Evolutionary conservation across 108 stramenopile species (phyloP), one percentile per base, ranked within the genome.

Genomic region (Discostella pseudostelligera): DNA sequence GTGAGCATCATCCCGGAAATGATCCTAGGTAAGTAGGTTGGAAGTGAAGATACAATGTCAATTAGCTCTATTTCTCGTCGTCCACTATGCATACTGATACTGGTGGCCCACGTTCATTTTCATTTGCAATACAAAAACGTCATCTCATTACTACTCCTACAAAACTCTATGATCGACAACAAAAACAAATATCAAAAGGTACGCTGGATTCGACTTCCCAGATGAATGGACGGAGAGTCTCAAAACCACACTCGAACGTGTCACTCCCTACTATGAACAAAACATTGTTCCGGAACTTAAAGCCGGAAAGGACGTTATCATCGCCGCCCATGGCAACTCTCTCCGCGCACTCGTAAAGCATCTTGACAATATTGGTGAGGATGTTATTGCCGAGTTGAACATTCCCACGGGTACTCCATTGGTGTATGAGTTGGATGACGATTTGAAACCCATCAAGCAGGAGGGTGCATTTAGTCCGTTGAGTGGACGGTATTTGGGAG

Each of bases 311-410:
- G 89, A 77, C 25, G 76, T 99, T 9, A 65, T 99, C 8, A 97
- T 99, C 78, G 98, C 96, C 22, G 98, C 98, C 11, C 99, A 99
- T 67, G 99, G 98, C 46, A 99, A 99, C 82, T 93, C 95, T 13
- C 83, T 99, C 26, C 93, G 99, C 11, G 98, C 97, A 2, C 86
- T 99, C 29, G 97, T 99, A 43, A 97, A 98, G 81, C 90, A 96
- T 73, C 85, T 99, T 74, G 99, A 99, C 70, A 80, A 77, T 56
- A 99, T 99, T 69, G 80, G 87, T 20, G 83, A 84, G 44, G 96
- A 98, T 8, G 98, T 85, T 3, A 98, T 99, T 71, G 75, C 83
- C 19, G 96, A 78, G 32, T 78, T 99, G 68, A 98, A 99, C 73
- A 97, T 99, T 72, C 99, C 99, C 11, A 98, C 97, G 32, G 97